phyloP scores from a whole-genome alignment of 75 land plant genomes.

The Pinus tabuliformis region DNA sequence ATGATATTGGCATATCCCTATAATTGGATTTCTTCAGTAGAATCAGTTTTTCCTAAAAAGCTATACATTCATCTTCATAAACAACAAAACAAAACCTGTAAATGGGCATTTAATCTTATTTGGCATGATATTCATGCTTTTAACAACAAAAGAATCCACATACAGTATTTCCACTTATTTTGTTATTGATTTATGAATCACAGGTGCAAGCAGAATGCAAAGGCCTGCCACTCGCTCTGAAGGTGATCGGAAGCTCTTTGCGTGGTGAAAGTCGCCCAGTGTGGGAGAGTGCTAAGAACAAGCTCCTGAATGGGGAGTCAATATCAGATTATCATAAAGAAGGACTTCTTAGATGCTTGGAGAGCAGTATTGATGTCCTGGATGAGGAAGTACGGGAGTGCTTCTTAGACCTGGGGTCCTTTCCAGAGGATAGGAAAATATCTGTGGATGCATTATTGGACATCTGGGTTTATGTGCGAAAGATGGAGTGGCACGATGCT shows the following conservation, averaged over 20 bases:
- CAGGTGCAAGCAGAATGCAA: slow-evolving; percentile 48
- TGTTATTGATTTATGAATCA: background rate
- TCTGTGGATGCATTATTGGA: slow-evolving; percentile 47
- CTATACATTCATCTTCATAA: background rate
- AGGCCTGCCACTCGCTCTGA: slow-evolving; percentile 66
- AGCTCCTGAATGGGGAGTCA: slow-evolving; percentile 30
- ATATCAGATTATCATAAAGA: slow-evolving; percentile 46
- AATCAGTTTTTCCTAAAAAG: background rate
- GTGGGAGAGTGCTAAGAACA: slow-evolving; percentile 45
- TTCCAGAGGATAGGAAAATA: slow-evolving; percentile 59
- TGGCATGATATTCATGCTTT: background rate
- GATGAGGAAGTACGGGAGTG: slow-evolving; percentile 33
- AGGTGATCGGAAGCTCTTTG: slow-evolving; percentile 62
- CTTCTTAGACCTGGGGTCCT: slow-evolving; percentile 52
- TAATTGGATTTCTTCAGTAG: too few species aligned
- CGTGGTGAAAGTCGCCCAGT: slow-evolving; percentile 24
- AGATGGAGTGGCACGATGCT: slow-evolving; percentile 40
- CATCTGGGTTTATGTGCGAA: slow-evolving; percentile 50
- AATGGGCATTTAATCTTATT: background rate
- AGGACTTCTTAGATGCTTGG: slow-evolving; percentile 43
- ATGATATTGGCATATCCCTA: too few species aligned
- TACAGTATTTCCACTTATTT: too few species aligned
- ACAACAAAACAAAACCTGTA: background rate
- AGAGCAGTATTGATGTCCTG: slow-evolving; percentile 29
- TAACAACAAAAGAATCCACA: background rate